These are phyloP conservation scores for Trypanosoma melophagium DNA, from an alignment of 208 protist genomes.

Conservation along the genomic window DNA sequence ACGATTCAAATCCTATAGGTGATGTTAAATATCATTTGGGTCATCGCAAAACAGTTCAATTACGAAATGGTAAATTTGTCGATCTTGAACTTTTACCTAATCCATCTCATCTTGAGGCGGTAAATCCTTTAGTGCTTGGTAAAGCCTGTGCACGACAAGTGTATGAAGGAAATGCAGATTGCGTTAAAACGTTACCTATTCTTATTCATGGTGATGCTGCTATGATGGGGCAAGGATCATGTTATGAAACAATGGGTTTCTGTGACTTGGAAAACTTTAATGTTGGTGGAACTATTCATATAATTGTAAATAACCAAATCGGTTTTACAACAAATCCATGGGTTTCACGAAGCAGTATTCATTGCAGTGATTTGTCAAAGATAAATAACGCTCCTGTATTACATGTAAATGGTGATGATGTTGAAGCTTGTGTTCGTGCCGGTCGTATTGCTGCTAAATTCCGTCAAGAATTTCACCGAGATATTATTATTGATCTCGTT, in stretches of 20 bases:
- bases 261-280: slow-evolving; percentile 93
- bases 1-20: slow-evolving; percentile 57
- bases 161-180: slow-evolving; percentile 71
- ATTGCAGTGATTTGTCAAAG: slow-evolving; percentile 97
- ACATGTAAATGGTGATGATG: slow-evolving; percentile 98
- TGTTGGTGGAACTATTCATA: slow-evolving; percentile 97
- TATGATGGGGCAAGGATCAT: slow-evolving; percentile 95
- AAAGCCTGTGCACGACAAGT: slow-evolving; percentile 96
- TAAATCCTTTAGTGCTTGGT: slow-evolving; percentile 97
- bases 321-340: slow-evolving; percentile 97
- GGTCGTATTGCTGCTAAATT: slow-evolving; percentile 90
- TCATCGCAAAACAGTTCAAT: slow-evolving; percentile 56
- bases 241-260: slow-evolving; percentile 97
- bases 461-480: slow-evolving; percentile 92
- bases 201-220: slow-evolving; percentile 98
- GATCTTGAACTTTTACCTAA: slow-evolving; percentile 97
- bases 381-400: slow-evolving; percentile 94
- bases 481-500: slow-evolving; percentile 97
- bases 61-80: slow-evolving; percentile 81
- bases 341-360: slow-evolving; percentile 90
- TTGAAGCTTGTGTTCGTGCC: slow-evolving; percentile 92
- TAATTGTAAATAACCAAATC: slow-evolving; percentile 99
- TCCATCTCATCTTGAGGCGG: slow-evolving; percentile 98
- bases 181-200: slow-evolving; percentile 74
- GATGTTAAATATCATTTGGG: slow-evolving; percentile 99